Evolutionary conservation across 371 early-diverging fungal genomes (phyloP), one percentile per base, ranked within the genome.

Genomic region (Rhizopus arrhizus): DNA sequence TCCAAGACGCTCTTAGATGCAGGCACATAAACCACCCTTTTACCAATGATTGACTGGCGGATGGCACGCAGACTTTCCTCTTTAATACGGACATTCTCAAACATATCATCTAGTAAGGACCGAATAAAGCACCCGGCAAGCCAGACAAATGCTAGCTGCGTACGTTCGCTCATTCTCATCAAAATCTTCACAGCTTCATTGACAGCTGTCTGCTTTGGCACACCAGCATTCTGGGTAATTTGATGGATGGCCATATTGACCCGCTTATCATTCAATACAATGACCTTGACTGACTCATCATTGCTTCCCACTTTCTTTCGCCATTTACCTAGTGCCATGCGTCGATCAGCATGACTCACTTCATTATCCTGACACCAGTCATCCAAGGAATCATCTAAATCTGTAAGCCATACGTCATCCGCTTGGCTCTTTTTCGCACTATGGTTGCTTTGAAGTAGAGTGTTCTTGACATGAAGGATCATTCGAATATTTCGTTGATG

Each of bases 161-260:
- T 81, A 22, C 81, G 69, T 51, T 81, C 81, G 35, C 81, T 75
- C 81, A 81, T 78, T 1, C 78, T 69, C 56, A 71, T 59, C 42
- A 78, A 54, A 12, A 78, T 75, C 58, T 76, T 75, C 29, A 74
- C 62, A 15, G 81, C 78, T 62, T 81, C 81, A 38, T 78, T 75
- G 11, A 73, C 68, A 0, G 78, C 81, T 0, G 76, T 81, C 48
- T 78, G 78, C 15, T 73, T 78, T 3, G 74, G 59, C 4, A 81
- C 81, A 41, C 81, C 81, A 1, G 81, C 78, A 43, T 77, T 78
- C 42, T 73, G 67, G 1, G 74, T 74, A 12, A 81, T 81, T 52
- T 81, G 78, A 4, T 65, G 64, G 28, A 81, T 76, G 12, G 76
- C 76, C 43, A 62, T 56, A 28, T 77, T 75, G 38, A 81, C 81